Base-by-base conservation (phyloP, 164 flowering plant species). In the Umbellularia californica region DNA sequence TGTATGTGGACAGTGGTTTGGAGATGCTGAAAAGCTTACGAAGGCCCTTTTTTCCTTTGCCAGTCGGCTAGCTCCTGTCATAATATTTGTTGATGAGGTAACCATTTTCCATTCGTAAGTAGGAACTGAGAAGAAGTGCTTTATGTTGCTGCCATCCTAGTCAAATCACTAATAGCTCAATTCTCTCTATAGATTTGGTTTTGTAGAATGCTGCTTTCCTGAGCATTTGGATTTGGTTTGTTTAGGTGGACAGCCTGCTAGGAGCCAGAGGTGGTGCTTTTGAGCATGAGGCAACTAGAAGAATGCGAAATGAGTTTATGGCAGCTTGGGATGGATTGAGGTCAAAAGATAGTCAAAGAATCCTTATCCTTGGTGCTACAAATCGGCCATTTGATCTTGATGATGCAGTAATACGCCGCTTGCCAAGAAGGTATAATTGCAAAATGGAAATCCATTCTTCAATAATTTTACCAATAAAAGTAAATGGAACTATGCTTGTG, bases 241-340 rank as follows among this genome's bases (percentile, higher is more conserved):
- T 70, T 52, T 75, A 96, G 99, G 91, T 96, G 80, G 99, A 96
- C 82, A 94, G 98, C 81, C 88, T 96, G 80, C 94, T 96, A 78
- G 99, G 99, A 76, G 97, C 98, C 70, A 97, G 99, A 79, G 99
- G 99, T 77, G 97, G 98, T 78, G 82, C 91, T 71, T 90, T 83
- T 83, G 99, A 96, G 88, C 98, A 96, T 75, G 99, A 96, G 70
- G 98, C 99, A 20, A 96, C 99, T 41, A 88, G 99, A 87, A 88
- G 98, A 86, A 96, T 96, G 99, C 82, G 97, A 69, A 96, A 96
- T 82, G 99, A 96, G 76, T 94, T 96, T 73, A 96, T 96, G 99
- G 96, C 99, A 50, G 99, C 99, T 64, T 96, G 99, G 99, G 99
- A 96, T 87, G 99, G 99, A 64, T 81, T 96, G 83, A 87, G 98